Base-by-base conservation (phyloP, 2,329 filamentous ascomycete genomes). In the Fusarium udum region DNA sequence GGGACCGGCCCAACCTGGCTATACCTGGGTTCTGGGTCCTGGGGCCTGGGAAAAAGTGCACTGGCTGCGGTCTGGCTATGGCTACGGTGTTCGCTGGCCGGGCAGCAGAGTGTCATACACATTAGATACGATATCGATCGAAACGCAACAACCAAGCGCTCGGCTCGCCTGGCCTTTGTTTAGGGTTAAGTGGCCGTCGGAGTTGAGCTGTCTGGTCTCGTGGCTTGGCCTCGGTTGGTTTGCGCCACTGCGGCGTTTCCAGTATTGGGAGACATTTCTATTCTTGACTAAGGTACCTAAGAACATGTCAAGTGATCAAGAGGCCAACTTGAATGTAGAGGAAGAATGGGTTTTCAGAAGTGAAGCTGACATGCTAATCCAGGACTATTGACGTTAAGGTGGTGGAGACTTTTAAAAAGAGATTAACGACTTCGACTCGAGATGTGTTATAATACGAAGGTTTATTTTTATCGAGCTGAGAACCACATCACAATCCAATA, bases 111-210 rank as follows among this genome's bases (percentile, higher is more conserved):
- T 57, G 42, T 45, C 60, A 64, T 64, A 52, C 46, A 64, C 67
- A 64, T 59, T 65, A 57, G 67, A 55, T 61, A 66, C 56, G 52
- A 48, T 61, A 57, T 40, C 61, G 61, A 68, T 73, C 58, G 71
- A 73, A 73, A 73, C 64, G 52, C 51, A 51, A 62, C 65, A 59
- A 64, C 64, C 71, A 67, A 60, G 26, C 34, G 45, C 46, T 62
- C 46, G 67, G 61, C 71, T 77, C 73, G 75, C 71, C 64, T 76
- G 71, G 71, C 62, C 64, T 73, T 72, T 51, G 72, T 71, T 74
- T 58, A 71, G 55, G 62, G 53, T 73, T 58, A 69, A 34, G 28
- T 52, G 56, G 52, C 26, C 46, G 46, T 48, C 57, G 24, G 36
- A 42, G 40, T 48, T 67, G 52, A 39, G 37, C 37, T 52, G 26